Conservation (phyloP, 768 basidiomycete genomes). For the Roridomyces roridus region DNA sequence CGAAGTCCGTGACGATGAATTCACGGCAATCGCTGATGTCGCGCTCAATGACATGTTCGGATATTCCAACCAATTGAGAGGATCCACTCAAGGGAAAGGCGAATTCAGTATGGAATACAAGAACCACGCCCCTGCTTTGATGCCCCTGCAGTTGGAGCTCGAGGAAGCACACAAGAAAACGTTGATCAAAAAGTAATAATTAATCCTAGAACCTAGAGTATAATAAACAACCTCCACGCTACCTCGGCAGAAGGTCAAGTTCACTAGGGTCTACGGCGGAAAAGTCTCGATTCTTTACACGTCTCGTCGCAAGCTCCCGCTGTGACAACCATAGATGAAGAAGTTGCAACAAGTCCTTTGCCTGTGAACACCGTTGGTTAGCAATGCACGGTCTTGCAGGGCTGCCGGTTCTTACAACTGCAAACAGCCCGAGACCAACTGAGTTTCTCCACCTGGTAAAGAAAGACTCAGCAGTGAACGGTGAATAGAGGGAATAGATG, state of each 20-base stretch:
- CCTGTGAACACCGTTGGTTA: constrained; percentile 39
- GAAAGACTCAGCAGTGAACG: constrained; percentile 19
- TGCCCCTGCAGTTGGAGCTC: constrained; percentile 87
- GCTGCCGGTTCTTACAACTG: constrained; percentile 53
- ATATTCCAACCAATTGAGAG: constrained; percentile 91
- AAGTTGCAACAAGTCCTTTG: constrained; percentile 71
- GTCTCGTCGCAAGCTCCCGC: constrained; percentile 71
- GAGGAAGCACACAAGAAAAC: constrained; percentile 87
- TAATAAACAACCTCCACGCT: too few relatives aligned
- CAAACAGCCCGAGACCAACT: constrained; percentile 70
- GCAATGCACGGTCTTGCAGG: neutral
- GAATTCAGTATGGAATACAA: constrained; percentile 85
- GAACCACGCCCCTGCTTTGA: constrained; percentile 84
- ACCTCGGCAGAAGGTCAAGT: constrained; percentile 65
- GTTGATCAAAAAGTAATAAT: constrained; percentile 77
- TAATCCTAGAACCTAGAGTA: too few relatives aligned
- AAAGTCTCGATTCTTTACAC: constrained; percentile 74
- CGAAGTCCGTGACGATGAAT: constrained; percentile 97
- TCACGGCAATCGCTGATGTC: constrained; percentile 90
- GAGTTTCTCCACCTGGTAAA: constrained; percentile 65
- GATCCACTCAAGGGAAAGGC: constrained; percentile 96
- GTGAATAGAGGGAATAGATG: constrained; percentile 14
- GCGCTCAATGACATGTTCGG: constrained; percentile 98
- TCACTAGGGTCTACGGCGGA: constrained; percentile 71
- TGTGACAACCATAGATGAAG: constrained; percentile 74